Base-by-base conservation (phyloP, 2,329 filamentous ascomycete species). In the Cladosporium velox region DNA sequence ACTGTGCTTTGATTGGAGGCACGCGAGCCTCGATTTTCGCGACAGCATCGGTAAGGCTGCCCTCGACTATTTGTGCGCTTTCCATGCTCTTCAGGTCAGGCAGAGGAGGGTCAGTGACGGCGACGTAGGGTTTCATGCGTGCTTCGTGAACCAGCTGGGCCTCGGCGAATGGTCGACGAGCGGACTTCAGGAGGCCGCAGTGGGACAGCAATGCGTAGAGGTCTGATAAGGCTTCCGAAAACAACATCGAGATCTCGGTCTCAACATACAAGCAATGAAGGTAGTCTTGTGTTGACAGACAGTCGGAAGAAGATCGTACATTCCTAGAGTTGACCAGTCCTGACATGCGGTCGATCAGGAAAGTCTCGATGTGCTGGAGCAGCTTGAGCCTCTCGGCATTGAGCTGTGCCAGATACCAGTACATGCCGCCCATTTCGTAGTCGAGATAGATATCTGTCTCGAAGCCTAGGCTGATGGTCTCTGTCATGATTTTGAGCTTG, bases 381-480 rank as follows among this genome's bases (percentile, higher is more conserved):
- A 75, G 65, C 30, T 67, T 69, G 15, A 51, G 44, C 18, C 67
- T 69, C 4, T 68, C 65, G 18, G 35, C 34, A 38, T 44, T 51
- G 21, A 70, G 32, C n/a, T 47, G 34, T 68, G 52, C 21, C 63
- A 71, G 41, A 62, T 69, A 80, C 88, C 91, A 95, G 77, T 98
- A 98, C 91, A 97, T 96, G 28, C 88, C 88, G 0, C 88, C 86
- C 11, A 95, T 83, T 77, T 99, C 95, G 76, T 96, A 90, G 0
- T 88, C 85, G 63, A 94, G 88, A 77, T 98, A 98, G 11, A 97
- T 87, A 52, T 94, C 90, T 14, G 97, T 88, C 78, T 99, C 95
- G 77, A 99, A 98, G 14, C 96, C 95, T 35, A 97, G 87, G 74
- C 97, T 91, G 18, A 97, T 85, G 55, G 96, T 90, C 83, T 89